Evolutionary conservation across 257 asterid genomes (phyloP).

Genomic region (Fraxinus americana): DNA sequence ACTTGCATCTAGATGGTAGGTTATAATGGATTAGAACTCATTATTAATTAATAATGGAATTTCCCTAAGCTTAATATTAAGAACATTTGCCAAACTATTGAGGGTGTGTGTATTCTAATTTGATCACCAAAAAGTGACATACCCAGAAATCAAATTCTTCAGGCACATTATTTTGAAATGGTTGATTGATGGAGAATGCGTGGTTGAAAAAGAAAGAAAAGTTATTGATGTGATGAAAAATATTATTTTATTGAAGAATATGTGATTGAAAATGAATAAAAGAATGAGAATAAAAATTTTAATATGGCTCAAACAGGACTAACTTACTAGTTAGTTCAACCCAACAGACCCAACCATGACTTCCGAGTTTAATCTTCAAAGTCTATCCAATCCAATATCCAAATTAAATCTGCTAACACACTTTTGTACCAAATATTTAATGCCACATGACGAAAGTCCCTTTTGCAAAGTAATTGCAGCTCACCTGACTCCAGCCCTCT

Average conservation of each 20-base stretch:
- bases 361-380: conserved; percentile 36
- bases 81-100: neutral
- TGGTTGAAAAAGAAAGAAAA: too few relatives aligned
- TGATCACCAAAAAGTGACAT: conserved; percentile 22
- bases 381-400: conserved; percentile 39
- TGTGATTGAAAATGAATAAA: too few relatives aligned
- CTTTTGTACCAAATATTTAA: neutral
- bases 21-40: conserved; percentile 19
- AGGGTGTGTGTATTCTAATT: neutral
- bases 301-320: too few relatives aligned
- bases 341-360: conserved; percentile 28
- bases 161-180: too few relatives aligned
- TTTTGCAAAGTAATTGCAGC: conserved; percentile 39
- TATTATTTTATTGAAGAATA: too few relatives aligned
- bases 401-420: conserved; percentile 2
- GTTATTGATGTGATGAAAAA: too few relatives aligned
- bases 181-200: too few relatives aligned
- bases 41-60: neutral
- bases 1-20: conserved; percentile 33
- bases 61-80: neutral
- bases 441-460: conserved; percentile 37
- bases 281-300: too few relatives aligned
- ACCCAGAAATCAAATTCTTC: neutral
- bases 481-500: conserved; percentile 20
- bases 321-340: conserved; percentile 44